Base-by-base conservation (phyloP, 2,329 filamentous ascomycete genomes). In the Orbilia brochopaga region DNA sequence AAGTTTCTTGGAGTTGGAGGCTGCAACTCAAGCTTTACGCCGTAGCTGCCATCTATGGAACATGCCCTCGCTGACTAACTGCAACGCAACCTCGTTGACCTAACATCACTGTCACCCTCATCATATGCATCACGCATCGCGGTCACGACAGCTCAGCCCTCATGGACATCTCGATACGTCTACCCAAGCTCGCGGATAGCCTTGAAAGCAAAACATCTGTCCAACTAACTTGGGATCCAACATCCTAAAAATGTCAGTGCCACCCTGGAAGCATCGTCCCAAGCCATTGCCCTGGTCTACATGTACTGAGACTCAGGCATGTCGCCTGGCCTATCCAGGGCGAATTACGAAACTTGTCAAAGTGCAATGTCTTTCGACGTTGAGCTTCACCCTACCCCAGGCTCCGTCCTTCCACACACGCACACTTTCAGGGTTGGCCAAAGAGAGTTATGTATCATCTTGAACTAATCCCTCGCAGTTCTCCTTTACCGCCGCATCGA, bases 381-480 rank as follows among this genome's bases (percentile, higher is more conserved):
- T 35, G 46, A 44, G 40, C 24, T 63, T 60, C 23, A 62, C n/a
- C 27, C 48, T 27, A 65, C 67, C 67, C 67, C 59, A 35, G 60
- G 44, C 58, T 46, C 44, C 58, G 65, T 63, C 53, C 60, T 72
- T 72, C 60, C 67, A 72, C 67, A 70, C 66, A 60, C 55, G 44
- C 66, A 53, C 67, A 72, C 60, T 44, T 52, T 52, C 35, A 51
- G 17, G 27, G 35, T 17, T n/a, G 30, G 21, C 52, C 35, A 17
- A 53, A 59, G 55, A 51, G 7, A 58, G 17, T 21, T 60, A 54
- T 55, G 37, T 42, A 42, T 13, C 13, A 17, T 48, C 17, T 48
- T 19, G 17, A 48, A 48, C 17, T 48, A 11, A 32, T 32, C 27
- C 44, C 5, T 48, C 44, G 19, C n/a, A 19, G n/a, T 48, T 21